A percentile compares a stretch with the other conserved stretches of the same genome.
Evolutionary conservation across 768 basidiomycete species (phyloP).

Genomic region (Mycena rosella): DNA sequence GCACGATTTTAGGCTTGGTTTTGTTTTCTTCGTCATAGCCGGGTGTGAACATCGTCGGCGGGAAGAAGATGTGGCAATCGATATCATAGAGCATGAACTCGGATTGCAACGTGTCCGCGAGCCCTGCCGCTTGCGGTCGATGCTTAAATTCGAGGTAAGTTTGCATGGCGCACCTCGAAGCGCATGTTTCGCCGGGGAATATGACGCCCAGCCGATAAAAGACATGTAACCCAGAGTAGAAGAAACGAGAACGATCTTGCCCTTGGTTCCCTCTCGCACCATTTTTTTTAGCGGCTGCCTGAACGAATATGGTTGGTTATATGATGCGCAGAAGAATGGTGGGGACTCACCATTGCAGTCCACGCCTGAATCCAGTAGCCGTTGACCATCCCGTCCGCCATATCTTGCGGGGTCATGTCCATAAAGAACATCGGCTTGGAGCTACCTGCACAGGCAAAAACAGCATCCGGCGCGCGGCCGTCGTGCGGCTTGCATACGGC

Average conservation of each 20-base stretch:
- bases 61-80: slow-evolving; percentile 85
- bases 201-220: slow-evolving; percentile 83
- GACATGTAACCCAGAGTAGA: slow-evolving; percentile 82
- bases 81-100: slow-evolving; percentile 86
- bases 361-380: slow-evolving; percentile 66
- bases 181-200: slow-evolving; percentile 89
- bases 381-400: slow-evolving; percentile 62
- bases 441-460: slow-evolving; percentile 85
- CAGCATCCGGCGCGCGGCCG: slow-evolving; percentile 76
- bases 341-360: slow-evolving; percentile 63
- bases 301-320: not conserved
- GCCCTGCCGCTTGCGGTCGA: slow-evolving; percentile 57
- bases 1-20: slow-evolving; percentile 80
- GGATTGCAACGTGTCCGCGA: slow-evolving; percentile 86
- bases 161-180: slow-evolving; percentile 70
- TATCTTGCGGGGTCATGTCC: slow-evolving; percentile 69
- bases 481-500: slow-evolving; percentile 66
- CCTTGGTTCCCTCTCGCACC: slow-evolving; percentile 65
- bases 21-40: slow-evolving; percentile 83
- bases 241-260: slow-evolving; percentile 83
- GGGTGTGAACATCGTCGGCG: slow-evolving; percentile 83
- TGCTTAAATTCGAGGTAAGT: not conserved
- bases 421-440: slow-evolving; percentile 80
- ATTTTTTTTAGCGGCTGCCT: slow-evolving; percentile 79
- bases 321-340: not conserved